Conservation (phyloP, 208 protist species). For the Tritrichomonas musculus region DNA sequence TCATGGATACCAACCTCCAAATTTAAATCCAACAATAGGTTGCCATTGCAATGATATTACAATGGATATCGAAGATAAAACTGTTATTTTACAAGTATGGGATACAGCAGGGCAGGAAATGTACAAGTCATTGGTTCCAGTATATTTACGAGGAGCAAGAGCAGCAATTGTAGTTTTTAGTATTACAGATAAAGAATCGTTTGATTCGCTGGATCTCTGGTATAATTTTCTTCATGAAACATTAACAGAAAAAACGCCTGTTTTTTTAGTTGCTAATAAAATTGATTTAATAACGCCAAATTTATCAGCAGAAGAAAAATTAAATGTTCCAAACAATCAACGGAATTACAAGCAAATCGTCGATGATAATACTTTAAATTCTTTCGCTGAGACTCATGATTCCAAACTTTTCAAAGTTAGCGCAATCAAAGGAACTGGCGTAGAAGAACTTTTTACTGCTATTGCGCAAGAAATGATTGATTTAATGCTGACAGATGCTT, state of each 20-base stretch:
- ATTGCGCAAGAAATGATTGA: neutral
- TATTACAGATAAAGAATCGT: neutral
- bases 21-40: conserved; percentile 82
- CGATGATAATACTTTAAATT: neutral
- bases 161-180: conserved; percentile 67
- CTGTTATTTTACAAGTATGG: conserved; percentile 81
- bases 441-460: neutral
- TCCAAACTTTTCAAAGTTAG: neutral
- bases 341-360: neutral
- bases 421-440: neutral
- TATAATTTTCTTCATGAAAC: neutral
- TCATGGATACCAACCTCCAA: conserved; percentile 85
- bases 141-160: conserved; percentile 83
- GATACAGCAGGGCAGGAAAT: conserved; percentile 74
- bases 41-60: conserved; percentile 96
- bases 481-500: too few relatives aligned
- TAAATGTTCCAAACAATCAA: too few relatives aligned
- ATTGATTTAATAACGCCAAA: neutral
- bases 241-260: neutral
- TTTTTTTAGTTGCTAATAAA: conserved; percentile 28
- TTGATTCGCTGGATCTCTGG: neutral
- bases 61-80: conserved; percentile 81
- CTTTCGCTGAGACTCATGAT: neutral
- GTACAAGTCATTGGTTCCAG: conserved; percentile 78
- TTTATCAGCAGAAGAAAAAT: too few relatives aligned